A percentile compares a stretch with the other conserved stretches of the same genome.
Evolutionary conservation across 31 red algal species (phyloP).

Genomic region (Odonthalia washingtoniensis): DNA sequence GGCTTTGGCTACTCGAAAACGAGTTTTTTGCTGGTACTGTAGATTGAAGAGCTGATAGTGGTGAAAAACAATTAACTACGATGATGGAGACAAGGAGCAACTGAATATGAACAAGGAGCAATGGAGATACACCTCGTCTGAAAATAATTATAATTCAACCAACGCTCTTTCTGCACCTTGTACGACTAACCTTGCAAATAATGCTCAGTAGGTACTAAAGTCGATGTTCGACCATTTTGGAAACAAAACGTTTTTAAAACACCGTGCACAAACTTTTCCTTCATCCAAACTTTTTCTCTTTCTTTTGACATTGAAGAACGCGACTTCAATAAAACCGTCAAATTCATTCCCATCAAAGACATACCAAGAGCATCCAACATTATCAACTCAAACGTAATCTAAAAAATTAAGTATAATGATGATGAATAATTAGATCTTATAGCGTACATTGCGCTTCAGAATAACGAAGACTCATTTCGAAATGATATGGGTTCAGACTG

Average conservation of each 20-base stretch:
- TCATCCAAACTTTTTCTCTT: neutral
- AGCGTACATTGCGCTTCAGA: neutral
- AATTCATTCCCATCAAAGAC: neutral
- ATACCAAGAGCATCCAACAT: conserved; percentile 13
- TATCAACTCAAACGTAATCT: conserved; percentile 22
- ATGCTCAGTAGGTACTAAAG: neutral
- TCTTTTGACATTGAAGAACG: conserved; percentile 22
- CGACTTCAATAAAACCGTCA: neutral
- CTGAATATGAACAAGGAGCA: too few relatives aligned
- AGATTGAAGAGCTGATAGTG: neutral
- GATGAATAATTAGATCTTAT: neutral
- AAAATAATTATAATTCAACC: neutral
- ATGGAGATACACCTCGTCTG: too few relatives aligned
- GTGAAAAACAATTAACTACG: neutral
- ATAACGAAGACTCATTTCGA: conserved; percentile 11
- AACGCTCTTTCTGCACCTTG: neutral
- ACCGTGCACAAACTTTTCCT: conserved; percentile 22
- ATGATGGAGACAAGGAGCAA: too few relatives aligned
- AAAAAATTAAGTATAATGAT: conserved; percentile 32
- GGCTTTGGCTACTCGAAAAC: neutral
- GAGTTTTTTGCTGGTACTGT: neutral
- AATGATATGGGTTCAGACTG: conserved; percentile 2
- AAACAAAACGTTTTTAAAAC: neutral
- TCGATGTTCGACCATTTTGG: neutral
- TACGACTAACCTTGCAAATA: neutral